Evolutionary conservation across 345 rosid genomes (phyloP).

Genomic region (Gossypioides kirkii): DNA sequence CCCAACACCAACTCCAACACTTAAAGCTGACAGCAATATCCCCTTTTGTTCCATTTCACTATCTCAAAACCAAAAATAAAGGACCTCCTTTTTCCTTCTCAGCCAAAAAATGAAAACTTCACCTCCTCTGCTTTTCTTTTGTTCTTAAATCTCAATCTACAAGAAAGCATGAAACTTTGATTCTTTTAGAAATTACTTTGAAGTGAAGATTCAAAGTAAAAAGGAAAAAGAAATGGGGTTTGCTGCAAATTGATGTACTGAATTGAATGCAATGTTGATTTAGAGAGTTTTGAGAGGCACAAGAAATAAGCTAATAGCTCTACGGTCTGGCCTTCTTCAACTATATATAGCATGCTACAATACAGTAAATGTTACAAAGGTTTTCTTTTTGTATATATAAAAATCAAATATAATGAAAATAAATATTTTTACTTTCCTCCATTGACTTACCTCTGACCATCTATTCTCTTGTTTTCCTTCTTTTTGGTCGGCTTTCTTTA

Average conservation of each 20-base stretch:
- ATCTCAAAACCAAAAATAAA: neutral
- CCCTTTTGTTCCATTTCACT: slow-evolving; percentile 69
- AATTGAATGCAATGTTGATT: neutral
- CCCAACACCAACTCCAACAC: slow-evolving; percentile 84
- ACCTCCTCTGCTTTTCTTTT: slow-evolving; percentile 2
- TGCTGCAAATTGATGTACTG: neutral
- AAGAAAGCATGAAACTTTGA: neutral
- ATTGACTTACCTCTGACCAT: no score
- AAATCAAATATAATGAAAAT: no score
- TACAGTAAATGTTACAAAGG: neutral
- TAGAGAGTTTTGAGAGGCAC: neutral
- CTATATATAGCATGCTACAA: neutral
- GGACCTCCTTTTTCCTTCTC: neutral
- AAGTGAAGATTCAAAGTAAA: neutral
- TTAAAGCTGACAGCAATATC: slow-evolving; percentile 64
- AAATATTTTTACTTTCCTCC: no score
- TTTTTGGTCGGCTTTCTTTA: no score
- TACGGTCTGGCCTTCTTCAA: neutral
- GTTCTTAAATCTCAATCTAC: neutral
- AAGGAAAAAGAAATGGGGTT: neutral
- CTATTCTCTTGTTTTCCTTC: no score
- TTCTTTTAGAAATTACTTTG: neutral
- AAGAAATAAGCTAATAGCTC: neutral
- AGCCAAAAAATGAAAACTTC: neutral
- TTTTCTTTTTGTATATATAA: no score